Base-by-base conservation (phyloP, 2,329 filamentous ascomycete species). In the Aspergillus fijiensis region DNA sequence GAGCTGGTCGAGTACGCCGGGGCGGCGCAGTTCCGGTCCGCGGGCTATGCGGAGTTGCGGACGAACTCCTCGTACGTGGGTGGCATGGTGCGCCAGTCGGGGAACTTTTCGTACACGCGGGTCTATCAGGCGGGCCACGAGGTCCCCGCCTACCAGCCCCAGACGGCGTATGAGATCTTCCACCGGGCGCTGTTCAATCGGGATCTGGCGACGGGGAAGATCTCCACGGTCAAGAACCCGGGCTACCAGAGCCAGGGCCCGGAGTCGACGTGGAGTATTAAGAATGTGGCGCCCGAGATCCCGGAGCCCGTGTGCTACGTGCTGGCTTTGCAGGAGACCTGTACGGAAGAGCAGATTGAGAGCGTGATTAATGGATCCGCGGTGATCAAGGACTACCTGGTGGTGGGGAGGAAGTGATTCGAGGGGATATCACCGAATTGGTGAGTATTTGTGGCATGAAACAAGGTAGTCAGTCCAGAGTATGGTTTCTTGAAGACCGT, bases 151-250 rank as follows among this genome's bases (percentile, higher is more conserved):
- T 85, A 85, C 65, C 82, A 85, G 65, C 84, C 84, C 0, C 76
- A 85, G 64, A 82, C 82, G 0, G 77, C 81, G 2, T 84, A 81
- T 54, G 74, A 81, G 60, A 81, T 86, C 51, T 86, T 86, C 70
- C 74, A 78, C 21, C 82, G 84, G 5, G 78, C 79, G 0, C 76
- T 84, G 52, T 75, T 80, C 54, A 79, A 81, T 51, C 76, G 72
- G 11, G 84, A 86, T 60, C 76, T 88, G 51, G 81, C 83, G 0
- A 87, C 84, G 3, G 85, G 85, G 0, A 77, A 77, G 47, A 67
- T 79, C 1, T 72, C 74, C 6, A 80, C 76, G 1, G 69, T 62
- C 0, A 55, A 65, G 5, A 71, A 75, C 59, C 60, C 62, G 10
- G 67, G 67, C 4, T 82, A 82, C 58, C 70, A 72, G 4, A 80